Evolutionary conservation across 1,284 basidiomycete genomes (phyloP), one percentile per base, ranked within the genome.

Genomic region (Coniferiporia sulphurascens): DNA sequence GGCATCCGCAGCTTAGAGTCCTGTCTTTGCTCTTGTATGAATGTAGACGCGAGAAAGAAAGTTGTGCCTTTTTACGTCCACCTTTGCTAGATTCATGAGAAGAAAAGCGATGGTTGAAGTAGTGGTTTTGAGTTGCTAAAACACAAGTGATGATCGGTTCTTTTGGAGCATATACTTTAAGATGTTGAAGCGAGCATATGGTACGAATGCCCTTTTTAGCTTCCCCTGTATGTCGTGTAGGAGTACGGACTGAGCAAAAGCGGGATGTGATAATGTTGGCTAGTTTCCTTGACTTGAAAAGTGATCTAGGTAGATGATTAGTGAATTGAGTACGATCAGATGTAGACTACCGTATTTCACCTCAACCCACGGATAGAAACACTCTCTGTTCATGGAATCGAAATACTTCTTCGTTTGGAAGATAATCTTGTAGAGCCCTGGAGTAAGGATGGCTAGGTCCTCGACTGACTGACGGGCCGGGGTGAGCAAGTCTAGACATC

Each of bases 291-390:
- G 56, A 93, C 80, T 48, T 79, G 76, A 71, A 95, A 95, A 0
- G 82, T 80, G 63, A 95, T 88, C 91, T 95, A 64, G 9, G 10
- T 7, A 58, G 54, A 53, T 32, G 32, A 45, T 49, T 46, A 48
- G 32, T 5, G 15, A 8, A 49, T 35, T 35, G 9, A 32, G 32
- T 44, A 15, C 22, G 9, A 8, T 1, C 8, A 38, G 15, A 21
- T 19, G 49, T 13, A 58, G 10, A 36, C 15, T 17, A n/a, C 35
- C 43, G 38, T 32, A 61, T 64, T 76, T 60, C 65, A 91, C 92
- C 80, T 95, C 92, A 4, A 94, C 87, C 79, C 85, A 86, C 1
- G 94, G 94, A 74, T 94, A 96, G 69, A 97, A 95, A 15, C 85
- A 89, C 58, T 82, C 75, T 49, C 85, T 78, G 1, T 76, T 78